Percentiles rank a stretch among this genome's conserved stretches.
Conservation (phyloP, 176 grass and related monocot species). For the Oryza glaberrima region DNA sequence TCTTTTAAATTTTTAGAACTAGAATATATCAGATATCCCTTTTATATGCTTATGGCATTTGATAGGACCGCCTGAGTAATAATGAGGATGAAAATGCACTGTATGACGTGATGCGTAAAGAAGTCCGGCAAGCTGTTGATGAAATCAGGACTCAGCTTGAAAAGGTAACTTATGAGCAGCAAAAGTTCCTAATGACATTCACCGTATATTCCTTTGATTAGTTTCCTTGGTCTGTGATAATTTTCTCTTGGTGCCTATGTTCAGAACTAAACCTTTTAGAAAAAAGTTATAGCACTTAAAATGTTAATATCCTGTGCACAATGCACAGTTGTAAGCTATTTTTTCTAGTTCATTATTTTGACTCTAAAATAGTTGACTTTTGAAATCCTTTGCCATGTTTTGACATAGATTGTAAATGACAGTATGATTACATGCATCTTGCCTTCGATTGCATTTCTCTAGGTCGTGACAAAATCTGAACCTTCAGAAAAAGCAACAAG, state of each 20-base stretch:
- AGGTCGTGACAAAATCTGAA: slow-evolving; percentile 71
- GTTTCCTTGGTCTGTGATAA: slow-evolving; percentile 26
- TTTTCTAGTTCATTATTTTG: not conserved
- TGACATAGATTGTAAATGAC: not conserved
- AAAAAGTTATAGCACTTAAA: not conserved
- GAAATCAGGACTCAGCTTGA: slow-evolving; percentile 87
- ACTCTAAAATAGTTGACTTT: not conserved
- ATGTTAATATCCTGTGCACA: not conserved
- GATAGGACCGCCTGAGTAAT: slow-evolving; percentile 41
- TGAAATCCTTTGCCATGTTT: not conserved
- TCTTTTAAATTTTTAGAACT: not conserved
- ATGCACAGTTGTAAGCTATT: not conserved
- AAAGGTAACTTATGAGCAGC: slow-evolving; percentile 45
- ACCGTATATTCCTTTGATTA: not conserved
- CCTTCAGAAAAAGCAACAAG: slow-evolving; percentile 43
- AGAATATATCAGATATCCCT: not conserved
- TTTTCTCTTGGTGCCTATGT: not conserved
- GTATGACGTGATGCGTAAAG: slow-evolving; percentile 80
- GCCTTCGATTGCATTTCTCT: slow-evolving; percentile 22
- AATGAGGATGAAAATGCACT: slow-evolving; percentile 47
- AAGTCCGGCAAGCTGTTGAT: slow-evolving; percentile 89
- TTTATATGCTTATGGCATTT: slow-evolving; percentile 31
- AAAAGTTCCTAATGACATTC: slow-evolving; percentile 4
- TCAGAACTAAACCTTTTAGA: not conserved
- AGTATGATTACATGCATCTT: not conserved